These are phyloP conservation scores for Aspergillus cejpii DNA, from an alignment of 2,329 filamentous ascomycete species.

Conservation along the genomic window DNA sequence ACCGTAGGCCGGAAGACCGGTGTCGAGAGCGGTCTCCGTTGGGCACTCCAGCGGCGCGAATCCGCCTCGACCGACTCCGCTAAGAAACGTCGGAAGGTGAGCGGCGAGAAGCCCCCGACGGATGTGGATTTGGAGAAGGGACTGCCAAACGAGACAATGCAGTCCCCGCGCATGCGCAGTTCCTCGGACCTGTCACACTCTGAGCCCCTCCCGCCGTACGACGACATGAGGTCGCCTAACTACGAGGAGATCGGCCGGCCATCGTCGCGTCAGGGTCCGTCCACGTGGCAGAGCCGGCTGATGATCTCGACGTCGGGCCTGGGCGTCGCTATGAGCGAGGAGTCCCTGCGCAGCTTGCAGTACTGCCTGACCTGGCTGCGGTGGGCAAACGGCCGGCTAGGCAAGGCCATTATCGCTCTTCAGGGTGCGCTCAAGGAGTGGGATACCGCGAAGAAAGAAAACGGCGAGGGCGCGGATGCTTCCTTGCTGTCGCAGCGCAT, in stretches of 20 bases:
- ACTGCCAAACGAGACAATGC: slow-evolving; percentile 13
- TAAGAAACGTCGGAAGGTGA: slow-evolving; percentile 42
- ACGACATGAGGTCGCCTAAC: slow-evolving; percentile 66
- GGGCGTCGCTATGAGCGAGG: slow-evolving; percentile 83
- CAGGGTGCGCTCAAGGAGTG: slow-evolving; percentile 74
- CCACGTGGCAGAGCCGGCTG: slow-evolving; percentile 70
- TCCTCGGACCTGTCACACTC: slow-evolving; percentile 60
- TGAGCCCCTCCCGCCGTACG: slow-evolving; percentile 77
- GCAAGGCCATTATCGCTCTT: slow-evolving; percentile 65
- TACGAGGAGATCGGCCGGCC: slow-evolving; percentile 56
- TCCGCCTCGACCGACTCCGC: slow-evolving; percentile 30
- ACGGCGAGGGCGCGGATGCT: slow-evolving; percentile 19
- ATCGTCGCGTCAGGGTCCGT: slow-evolving; percentile 26
- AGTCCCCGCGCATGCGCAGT: slow-evolving; percentile 40
- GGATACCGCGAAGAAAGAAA: slow-evolving; percentile 48
- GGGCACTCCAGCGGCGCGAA: slow-evolving; percentile 58
- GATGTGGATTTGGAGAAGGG: slow-evolving; percentile 47
- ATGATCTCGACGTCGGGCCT: slow-evolving; percentile 88
- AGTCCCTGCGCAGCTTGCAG: slow-evolving; percentile 74
- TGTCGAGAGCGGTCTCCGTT: slow-evolving; percentile 77
- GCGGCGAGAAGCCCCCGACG: slow-evolving; percentile 29
- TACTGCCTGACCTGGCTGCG: slow-evolving; percentile 76
- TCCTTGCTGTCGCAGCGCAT: slow-evolving; percentile 49
- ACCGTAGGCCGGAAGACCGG: slow-evolving; percentile 78
- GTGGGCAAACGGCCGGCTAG: slow-evolving; percentile 75